phyloP scores from a whole-genome alignment of 2,329 filamentous ascomycete genomes.

The Neofusicoccum kwambonambiense region DNA sequence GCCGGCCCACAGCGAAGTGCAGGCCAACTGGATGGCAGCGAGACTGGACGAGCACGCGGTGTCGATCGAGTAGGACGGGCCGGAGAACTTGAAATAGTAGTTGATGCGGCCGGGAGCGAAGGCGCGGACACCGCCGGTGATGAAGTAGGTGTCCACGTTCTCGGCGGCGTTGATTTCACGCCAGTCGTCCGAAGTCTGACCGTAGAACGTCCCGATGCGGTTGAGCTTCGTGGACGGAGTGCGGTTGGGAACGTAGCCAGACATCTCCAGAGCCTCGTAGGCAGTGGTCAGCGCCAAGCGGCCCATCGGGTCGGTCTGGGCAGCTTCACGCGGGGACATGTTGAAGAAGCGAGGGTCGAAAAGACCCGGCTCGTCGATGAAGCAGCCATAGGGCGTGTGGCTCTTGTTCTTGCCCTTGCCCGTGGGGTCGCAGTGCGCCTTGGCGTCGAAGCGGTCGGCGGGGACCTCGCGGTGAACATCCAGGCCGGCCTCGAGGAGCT shows the following conservation, averaged over 20 bases:
- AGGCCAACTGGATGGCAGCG: conserved; percentile 27
- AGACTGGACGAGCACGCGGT: conserved; percentile 28
- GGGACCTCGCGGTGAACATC: conserved; percentile 70
- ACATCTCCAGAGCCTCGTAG: conserved; percentile 25
- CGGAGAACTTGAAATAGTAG: conserved; percentile 27
- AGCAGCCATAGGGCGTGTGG: conserved; percentile 27
- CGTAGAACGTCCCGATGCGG: conserved; percentile 33
- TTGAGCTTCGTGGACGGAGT: conserved; percentile 27
- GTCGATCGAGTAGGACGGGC: conserved; percentile 24
- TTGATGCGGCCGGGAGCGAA: conserved; percentile 54
- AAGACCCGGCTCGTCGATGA: conserved; percentile 24
- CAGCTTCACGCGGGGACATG: conserved; percentile 25
- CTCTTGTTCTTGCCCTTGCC: conserved; percentile 23
- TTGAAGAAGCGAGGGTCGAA: conserved; percentile 26
- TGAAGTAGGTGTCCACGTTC: conserved; percentile 54
- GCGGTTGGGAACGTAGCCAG: conserved; percentile 24
- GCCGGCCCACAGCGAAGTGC: conserved; percentile 22
- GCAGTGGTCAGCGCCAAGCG: conserved; percentile 21
- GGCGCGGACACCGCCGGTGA: conserved; percentile 52
- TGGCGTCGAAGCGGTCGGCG: conserved; percentile 69
- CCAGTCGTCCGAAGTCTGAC: conserved; percentile 33
- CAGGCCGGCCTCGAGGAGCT: conserved; percentile 69
- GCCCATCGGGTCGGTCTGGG: conserved; percentile 24
- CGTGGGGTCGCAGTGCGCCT: conserved; percentile 65
- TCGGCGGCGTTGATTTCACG: conserved; percentile 25